phyloP scores from a whole-genome alignment of 2,329 filamentous ascomycete species.

The Amphichorda felina region DNA sequence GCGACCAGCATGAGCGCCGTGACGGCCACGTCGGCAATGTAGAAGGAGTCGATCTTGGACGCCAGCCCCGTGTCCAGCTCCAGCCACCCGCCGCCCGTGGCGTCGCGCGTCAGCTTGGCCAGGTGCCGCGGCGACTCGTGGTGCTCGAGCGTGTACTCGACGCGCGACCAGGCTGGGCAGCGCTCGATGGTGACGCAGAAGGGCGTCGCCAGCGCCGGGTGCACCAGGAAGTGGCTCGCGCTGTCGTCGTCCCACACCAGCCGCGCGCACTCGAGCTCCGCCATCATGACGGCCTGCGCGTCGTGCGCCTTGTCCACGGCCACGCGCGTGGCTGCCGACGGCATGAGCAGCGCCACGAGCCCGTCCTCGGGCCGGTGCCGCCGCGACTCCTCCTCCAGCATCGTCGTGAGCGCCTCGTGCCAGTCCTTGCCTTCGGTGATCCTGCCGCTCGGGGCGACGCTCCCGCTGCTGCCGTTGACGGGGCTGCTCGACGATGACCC shows the following conservation, averaged over 20 bases:
- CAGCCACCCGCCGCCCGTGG: conserved; percentile 44
- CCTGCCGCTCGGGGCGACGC: conserved; percentile 13
- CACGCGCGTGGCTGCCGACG: conserved; percentile 49
- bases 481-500: conserved; percentile 13
- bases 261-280: conserved; percentile 56
- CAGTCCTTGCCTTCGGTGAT: conserved; percentile 33
- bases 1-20: conserved; percentile 49
- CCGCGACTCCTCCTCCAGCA: conserved; percentile 42
- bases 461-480: conserved; percentile 14
- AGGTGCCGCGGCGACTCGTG: conserved; percentile 49
- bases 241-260: conserved; percentile 61
- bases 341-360: conserved; percentile 57
- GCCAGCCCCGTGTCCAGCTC: conserved; percentile 52
- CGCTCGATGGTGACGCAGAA: conserved; percentile 50
- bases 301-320: conserved; percentile 50
- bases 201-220: conserved; percentile 49
- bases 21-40: conserved; percentile 50
- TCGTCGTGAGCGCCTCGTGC: conserved; percentile 46
- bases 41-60: conserved; percentile 46
- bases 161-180: conserved; percentile 45
- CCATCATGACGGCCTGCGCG: conserved; percentile 45
- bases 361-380: conserved; percentile 46
- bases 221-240: conserved; percentile 47
- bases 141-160: conserved; percentile 55
- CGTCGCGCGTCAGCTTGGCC: conserved; percentile 48